A percentile compares a stretch with the other conserved stretches of the same genome.
These are phyloP conservation scores for Neocallimastix lanati DNA, from an alignment of 192 early-diverging fungal genomes.

Conservation along the genomic window DNA sequence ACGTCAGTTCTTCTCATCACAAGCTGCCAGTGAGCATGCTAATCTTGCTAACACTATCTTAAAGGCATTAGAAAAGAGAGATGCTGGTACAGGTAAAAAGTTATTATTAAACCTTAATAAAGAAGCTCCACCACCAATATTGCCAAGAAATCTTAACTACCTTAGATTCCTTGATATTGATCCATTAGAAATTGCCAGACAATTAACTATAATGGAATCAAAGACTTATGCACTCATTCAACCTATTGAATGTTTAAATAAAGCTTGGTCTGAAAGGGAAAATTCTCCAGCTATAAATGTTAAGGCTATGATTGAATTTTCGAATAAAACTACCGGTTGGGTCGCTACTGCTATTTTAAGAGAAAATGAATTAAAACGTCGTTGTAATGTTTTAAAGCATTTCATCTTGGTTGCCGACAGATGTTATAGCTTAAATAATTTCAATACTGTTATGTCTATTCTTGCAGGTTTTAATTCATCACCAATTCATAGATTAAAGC, in stretches of 20 bases:
- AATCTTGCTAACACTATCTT: background rate
- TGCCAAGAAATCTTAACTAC: slow-evolving; percentile 58
- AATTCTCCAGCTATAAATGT: slow-evolving; percentile 60
- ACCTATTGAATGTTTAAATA: slow-evolving; percentile 74
- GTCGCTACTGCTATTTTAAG: slow-evolving; percentile 64
- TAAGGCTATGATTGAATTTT: slow-evolving; percentile 66
- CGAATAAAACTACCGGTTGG: slow-evolving; percentile 77
- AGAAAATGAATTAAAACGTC: slow-evolving; percentile 28
- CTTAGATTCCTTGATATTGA: slow-evolving; percentile 76
- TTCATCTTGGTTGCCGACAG: slow-evolving; percentile 33
- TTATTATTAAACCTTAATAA: slow-evolving; percentile 23
- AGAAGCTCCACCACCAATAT: slow-evolving; percentile 56
- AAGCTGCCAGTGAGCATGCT: slow-evolving; percentile 2
- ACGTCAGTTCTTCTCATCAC: background rate
- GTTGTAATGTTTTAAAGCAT: slow-evolving; percentile 24
- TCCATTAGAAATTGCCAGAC: slow-evolving; percentile 79
- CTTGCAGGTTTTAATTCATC: slow-evolving; percentile 76
- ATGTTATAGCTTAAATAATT: slow-evolving; percentile 81
- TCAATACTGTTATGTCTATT: slow-evolving; percentile 78
- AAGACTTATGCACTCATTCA: slow-evolving; percentile 62
- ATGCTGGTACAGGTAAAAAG: slow-evolving; percentile 1
- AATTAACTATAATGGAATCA: slow-evolving; percentile 87
- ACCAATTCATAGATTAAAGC: slow-evolving; percentile 68
- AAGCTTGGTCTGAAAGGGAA: slow-evolving; percentile 57
- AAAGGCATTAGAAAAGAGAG: background rate